Percentiles rank a stretch among this genome's conserved stretches.
Evolutionary conservation across 805 yeast species (phyloP).

Genomic region (Candida bentonensis): DNA sequence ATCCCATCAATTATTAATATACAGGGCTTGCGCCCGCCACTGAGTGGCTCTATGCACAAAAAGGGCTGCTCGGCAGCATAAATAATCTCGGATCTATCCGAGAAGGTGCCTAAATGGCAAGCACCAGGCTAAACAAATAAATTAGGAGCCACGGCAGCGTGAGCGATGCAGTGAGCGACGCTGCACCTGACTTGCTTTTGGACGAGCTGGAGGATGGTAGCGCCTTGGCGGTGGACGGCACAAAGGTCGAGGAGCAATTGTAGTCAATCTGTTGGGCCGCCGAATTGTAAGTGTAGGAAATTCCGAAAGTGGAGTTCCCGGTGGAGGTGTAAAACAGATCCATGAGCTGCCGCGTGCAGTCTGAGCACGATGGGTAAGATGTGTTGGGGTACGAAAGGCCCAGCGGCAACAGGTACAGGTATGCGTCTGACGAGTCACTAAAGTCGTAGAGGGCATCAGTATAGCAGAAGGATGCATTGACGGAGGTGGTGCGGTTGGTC

Average conservation of each 20-base stretch:
- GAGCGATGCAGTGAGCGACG: background rate
- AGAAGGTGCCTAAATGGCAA: too few relatives aligned
- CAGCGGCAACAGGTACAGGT: conserved; percentile 18
- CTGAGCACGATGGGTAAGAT: conserved; percentile 12
- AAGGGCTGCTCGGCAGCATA: too few relatives aligned
- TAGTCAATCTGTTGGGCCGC: conserved; percentile 13
- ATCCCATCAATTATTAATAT: too few relatives aligned
- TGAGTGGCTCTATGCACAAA: too few relatives aligned
- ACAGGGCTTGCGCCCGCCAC: too few relatives aligned
- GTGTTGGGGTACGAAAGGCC: conserved; percentile 15
- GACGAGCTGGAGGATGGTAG: conserved; percentile 4
- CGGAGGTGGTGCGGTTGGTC: background rate
- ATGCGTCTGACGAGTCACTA: conserved; percentile 13
- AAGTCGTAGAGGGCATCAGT: conserved; percentile 14
- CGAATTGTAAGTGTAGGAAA: conserved; percentile 16
- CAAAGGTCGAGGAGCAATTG: conserved; percentile 10
- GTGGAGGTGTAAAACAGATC: conserved; percentile 14
- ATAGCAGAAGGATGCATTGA: conserved; percentile 15
- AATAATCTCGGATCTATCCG: too few relatives aligned
- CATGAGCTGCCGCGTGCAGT: conserved; percentile 16
- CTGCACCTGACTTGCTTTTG: background rate
- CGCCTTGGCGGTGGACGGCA: background rate
- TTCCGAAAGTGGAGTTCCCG: conserved; percentile 10
- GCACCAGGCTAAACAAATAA: conserved; percentile 1
- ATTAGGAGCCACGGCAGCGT: conserved; percentile 2